Base-by-base conservation (phyloP, 2,329 filamentous ascomycete species). In the Aspergillus calidoustus region DNA sequence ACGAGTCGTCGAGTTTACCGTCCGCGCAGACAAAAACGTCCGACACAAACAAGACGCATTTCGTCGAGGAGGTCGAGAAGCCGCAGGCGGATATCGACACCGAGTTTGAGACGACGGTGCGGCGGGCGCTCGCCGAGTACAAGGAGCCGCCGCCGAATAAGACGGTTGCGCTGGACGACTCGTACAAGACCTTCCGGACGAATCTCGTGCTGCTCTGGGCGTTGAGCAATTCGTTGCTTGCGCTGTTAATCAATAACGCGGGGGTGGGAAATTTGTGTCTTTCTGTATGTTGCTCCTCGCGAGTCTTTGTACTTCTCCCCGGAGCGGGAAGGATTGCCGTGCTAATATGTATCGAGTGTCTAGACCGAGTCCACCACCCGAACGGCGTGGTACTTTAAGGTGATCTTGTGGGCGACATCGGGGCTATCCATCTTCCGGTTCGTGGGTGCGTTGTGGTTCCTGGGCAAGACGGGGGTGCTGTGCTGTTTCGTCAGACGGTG, bases 101-200 rank as follows among this genome's bases (percentile, higher is more conserved):
- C 71, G 92, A 97, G 77, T 99, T 99, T 72, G 94, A 98, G 80
- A 86, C 91, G 68, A 98, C 94, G 0, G 95, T 99, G 68, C 95
- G 96, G 82, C 92, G 95, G 72, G 95, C 94, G 31, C 83, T 99
- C 61, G 89, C 89, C 59, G 93, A 93, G 3, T 97, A 88, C 78
- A 87, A 93, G 67, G 84, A 91, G 57, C 89, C 86, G 3, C 86
- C 88, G 58, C 91, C 96, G 77, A 80, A 87, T 47, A 92, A 95
- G 71, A 88, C 89, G 78, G 96, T 94, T 82, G 91, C 92, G 13
- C 85, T 98, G 56, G 94, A 99, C 72, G 95, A 99, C 77, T 96
- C 92, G 25, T 99, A 99, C 88, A 98, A 97, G 85, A 94, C 92
- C 82, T 99, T 99, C 93, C 87, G 95, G 84, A 99, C 95, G 31